Evolutionary conservation across 1,284 basidiomycete genomes (phyloP), one percentile per base, ranked within the genome.

Genomic region (Trichosporon asahii): DNA sequence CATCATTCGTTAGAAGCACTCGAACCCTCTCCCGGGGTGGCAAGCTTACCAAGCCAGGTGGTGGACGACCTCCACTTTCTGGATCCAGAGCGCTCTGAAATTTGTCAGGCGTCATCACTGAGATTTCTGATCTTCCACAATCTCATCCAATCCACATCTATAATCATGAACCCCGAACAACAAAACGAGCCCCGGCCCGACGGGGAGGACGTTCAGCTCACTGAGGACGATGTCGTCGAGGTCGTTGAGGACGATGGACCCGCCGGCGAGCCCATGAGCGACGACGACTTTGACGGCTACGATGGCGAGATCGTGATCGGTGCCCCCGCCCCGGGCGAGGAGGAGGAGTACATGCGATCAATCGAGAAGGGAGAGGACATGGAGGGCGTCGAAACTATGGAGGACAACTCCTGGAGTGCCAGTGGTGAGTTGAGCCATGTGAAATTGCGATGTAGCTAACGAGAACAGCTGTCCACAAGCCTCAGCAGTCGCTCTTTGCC

Each of bases 401-500:
- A 78, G 72, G 78, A 78, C 70, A 78, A 77, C 67, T 73, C 69
- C 31, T 67, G 72, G 40, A 70, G 70, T 5, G 73, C 74, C 21
- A 74, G 70, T 1, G 65, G 77, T 78, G 66, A 68, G 76, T 75
- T 49, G n/a, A 25, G 35, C 14, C 14, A 12, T 21, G 37, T 40
- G 14, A 64, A 21, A 4, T 4, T 15, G 61, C 27, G 55, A 40
- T 27, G 37, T n/a, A 61, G 64, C 66, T 67, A 27, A 68, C 53
- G 4, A 12, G 18, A 44, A 72, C 76, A 84, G 85, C 81, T 65
- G 77, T 79, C 37, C 83, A 80, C 73, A 75, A 70, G 55, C 73
- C 75, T 66, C 79, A 76, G 63, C 76, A 77, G 64, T 94, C 96
- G 11, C 91, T 98, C 65, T 99, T 98, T 80, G 85, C 90, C 61